Evolutionary conservation across 352 stramenopile species (phyloP).

Genomic region (Phytophthora macrochlamydospora): DNA sequence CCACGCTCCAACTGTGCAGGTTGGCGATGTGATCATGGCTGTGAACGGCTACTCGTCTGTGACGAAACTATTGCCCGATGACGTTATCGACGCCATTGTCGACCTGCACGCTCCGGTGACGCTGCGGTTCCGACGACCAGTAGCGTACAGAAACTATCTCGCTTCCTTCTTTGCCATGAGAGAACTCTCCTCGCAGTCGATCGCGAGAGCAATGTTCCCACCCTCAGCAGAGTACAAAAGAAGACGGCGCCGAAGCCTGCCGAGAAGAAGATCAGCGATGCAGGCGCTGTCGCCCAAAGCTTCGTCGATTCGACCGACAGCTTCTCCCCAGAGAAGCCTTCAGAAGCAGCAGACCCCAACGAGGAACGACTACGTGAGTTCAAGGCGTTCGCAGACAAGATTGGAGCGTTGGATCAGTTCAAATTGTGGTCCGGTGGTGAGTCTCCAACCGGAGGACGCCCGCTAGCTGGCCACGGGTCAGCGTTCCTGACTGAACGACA

Average conservation of each 20-base stretch:
- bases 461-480: constrained; percentile 41
- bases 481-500: constrained; percentile 70
- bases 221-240: constrained; percentile 73
- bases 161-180: constrained; percentile 42
- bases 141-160: constrained; percentile 64
- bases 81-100: constrained; percentile 62
- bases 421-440: constrained; percentile 49
- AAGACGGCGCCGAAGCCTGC: constrained; percentile 20
- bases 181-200: constrained; percentile 50
- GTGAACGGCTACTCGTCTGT: constrained; percentile 63
- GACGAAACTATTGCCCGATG: constrained; percentile 51
- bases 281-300: constrained; percentile 32
- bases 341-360: constrained; percentile 17
- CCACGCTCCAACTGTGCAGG: constrained; percentile 44
- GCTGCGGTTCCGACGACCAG: constrained; percentile 58
- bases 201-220: constrained; percentile 70
- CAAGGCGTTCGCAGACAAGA: constrained; percentile 52
- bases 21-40: constrained; percentile 72
- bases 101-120: constrained; percentile 50
- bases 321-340: constrained; percentile 19
- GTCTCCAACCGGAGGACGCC: constrained; percentile 27
- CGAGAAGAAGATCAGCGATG: constrained; percentile 17
- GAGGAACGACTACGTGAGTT: constrained; percentile 37
- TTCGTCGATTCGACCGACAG: constrained; percentile 34
- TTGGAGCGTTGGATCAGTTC: constrained; percentile 61